These are phyloP conservation scores for Verticillium nubilum DNA, from an alignment of 2,329 filamentous ascomycete genomes.

Conservation along the genomic window DNA sequence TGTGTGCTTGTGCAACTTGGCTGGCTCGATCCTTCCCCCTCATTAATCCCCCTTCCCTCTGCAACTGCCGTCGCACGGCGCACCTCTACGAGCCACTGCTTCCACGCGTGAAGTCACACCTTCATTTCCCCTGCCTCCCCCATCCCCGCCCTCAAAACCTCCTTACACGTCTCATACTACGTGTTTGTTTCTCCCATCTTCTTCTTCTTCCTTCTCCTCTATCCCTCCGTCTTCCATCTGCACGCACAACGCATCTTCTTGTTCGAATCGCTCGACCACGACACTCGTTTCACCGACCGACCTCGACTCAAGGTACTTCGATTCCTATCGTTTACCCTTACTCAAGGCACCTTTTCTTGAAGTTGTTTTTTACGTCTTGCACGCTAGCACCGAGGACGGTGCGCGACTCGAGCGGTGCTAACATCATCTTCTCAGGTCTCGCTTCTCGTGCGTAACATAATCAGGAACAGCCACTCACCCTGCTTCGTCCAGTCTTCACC, in stretches of 20 bases:
- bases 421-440: background rate
- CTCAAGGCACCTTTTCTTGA: too few relatives aligned
- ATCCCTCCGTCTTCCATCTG: background rate
- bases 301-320: background rate
- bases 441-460: background rate
- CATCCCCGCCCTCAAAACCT: background rate
- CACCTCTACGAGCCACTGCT: background rate
- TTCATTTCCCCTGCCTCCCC: background rate
- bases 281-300: background rate
- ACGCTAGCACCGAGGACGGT: background rate
- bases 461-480: constrained; percentile 6
- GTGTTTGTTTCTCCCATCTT: background rate
- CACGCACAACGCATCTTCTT: background rate
- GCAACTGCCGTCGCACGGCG: background rate
- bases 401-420: background rate
- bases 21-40: background rate
- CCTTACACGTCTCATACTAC: background rate
- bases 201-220: background rate
- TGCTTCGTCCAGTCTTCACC: constrained; percentile 19
- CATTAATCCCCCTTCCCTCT: background rate
- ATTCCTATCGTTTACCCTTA: background rate
- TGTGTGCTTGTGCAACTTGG: background rate
- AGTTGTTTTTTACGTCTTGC: background rate
- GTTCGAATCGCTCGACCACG: background rate
- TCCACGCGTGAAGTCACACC: background rate